A percentile compares a stretch with the other conserved stretches of the same genome.
Evolutionary conservation across 345 rosid species (phyloP).

Genomic region (Euclidium syriacum): DNA sequence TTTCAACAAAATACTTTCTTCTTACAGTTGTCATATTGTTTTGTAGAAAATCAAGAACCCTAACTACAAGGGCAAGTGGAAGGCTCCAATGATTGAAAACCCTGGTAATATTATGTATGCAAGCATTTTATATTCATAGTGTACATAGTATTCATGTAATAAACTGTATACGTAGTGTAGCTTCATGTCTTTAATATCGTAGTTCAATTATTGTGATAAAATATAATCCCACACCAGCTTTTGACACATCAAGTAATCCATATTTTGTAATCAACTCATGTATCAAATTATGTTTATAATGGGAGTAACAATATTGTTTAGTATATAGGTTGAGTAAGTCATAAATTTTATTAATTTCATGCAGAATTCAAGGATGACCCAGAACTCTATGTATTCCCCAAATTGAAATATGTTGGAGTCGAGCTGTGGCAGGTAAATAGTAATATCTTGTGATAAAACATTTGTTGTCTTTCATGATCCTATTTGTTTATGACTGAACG

Average conservation of each 20-base stretch:
- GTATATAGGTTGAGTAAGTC: no score
- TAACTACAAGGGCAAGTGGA: constrained; percentile 83
- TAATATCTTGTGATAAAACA: no score
- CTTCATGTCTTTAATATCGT: no score
- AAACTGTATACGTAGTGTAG: background rate
- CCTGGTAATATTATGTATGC: constrained; percentile 53
- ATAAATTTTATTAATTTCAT: no score
- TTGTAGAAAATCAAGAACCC: constrained; percentile 83
- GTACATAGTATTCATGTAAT: background rate
- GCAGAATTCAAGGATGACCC: constrained; percentile 96
- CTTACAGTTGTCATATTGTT: background rate
- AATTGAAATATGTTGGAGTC: constrained; percentile 86
- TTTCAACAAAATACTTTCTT: background rate
- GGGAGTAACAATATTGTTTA: no score
- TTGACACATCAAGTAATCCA: no score
- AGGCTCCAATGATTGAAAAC: constrained; percentile 92
- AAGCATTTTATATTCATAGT: background rate
- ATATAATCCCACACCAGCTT: no score
- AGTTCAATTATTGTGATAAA: no score
- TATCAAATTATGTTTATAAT: no score
- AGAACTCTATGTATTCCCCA: constrained; percentile 81
- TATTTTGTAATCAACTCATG: no score
- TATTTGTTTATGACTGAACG: background rate
- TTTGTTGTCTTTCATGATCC: background rate
- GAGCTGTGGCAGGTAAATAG: constrained; percentile 92